These are phyloP conservation scores for Rubia yunnanensis DNA, from an alignment of 257 asterid genomes.

Conservation along the genomic window DNA sequence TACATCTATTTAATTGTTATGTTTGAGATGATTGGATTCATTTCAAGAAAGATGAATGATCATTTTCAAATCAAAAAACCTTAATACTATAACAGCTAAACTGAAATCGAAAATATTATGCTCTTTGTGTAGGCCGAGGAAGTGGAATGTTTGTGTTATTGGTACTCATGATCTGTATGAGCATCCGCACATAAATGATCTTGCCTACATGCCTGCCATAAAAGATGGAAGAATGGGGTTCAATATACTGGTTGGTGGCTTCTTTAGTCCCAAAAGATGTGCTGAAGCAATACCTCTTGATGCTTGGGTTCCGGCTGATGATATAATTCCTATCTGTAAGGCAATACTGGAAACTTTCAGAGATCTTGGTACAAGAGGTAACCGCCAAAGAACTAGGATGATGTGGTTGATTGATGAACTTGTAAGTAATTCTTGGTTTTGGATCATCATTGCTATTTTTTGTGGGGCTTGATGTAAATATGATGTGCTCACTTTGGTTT, in stretches of 20 bases:
- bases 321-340: constrained; percentile 64
- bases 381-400: constrained; percentile 92
- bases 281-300: constrained; percentile 96
- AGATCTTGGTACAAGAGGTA: constrained; percentile 84
- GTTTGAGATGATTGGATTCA: neutral
- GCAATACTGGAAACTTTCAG: constrained; percentile 80
- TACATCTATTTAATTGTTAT: too few species aligned
- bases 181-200: constrained; percentile 97
- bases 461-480: neutral
- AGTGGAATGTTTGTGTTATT: constrained; percentile 92
- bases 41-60: neutral
- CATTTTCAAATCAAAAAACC: too few species aligned
- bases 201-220: constrained; percentile 88
- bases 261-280: constrained; percentile 84
- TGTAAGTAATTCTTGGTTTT: constrained; percentile 34
- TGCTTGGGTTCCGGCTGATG: constrained; percentile 96
- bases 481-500: neutral
- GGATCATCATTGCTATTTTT: neutral
- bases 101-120: neutral
- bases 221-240: constrained; percentile 76
- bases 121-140: constrained; percentile 68
- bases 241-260: constrained; percentile 89
- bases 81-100: neutral
- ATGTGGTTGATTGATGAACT: constrained; percentile 99
- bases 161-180: constrained; percentile 94